phyloP scores from a whole-genome alignment of 441 rosid genomes.

The Aquilaria agallochum region DNA sequence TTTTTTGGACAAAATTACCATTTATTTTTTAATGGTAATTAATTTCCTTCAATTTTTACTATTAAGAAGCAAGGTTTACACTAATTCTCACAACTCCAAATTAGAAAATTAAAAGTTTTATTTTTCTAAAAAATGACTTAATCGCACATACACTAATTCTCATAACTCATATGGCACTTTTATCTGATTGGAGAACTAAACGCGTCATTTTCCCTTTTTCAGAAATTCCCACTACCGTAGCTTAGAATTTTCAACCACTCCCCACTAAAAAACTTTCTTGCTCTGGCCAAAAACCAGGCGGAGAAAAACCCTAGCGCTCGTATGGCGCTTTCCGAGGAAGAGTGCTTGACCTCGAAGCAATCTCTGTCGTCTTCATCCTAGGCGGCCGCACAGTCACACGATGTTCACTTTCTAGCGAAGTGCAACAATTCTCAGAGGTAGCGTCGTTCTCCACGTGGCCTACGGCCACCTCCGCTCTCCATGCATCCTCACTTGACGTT shows the following conservation, averaged over 20 bases:
- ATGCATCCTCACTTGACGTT: constrained; percentile 51
- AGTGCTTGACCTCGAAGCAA: constrained; percentile 71
- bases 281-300: constrained; percentile 12
- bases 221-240: too few species aligned
- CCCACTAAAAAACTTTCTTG: constrained; percentile 7
- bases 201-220: too few species aligned
- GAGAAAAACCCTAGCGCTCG: constrained; percentile 27
- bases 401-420: constrained; percentile 75
- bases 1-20: too few species aligned
- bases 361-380: constrained; percentile 57
- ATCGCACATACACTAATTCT: too few species aligned
- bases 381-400: constrained; percentile 26
- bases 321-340: constrained; percentile 97
- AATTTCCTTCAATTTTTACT: too few species aligned
- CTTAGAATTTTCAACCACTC: background rate
- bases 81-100: too few species aligned
- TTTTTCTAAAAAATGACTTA: too few species aligned
- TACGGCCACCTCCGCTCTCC: constrained; percentile 75
- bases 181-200: too few species aligned
- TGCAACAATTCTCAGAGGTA: constrained; percentile 66
- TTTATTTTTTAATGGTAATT: too few species aligned
- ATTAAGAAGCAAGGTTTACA: too few species aligned
- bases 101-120: too few species aligned
- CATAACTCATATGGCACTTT: too few species aligned
- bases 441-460: constrained; percentile 81